Evolutionary conservation across 2,329 filamentous ascomycete genomes (phyloP).

Genomic region (Monilinia fructicola): DNA sequence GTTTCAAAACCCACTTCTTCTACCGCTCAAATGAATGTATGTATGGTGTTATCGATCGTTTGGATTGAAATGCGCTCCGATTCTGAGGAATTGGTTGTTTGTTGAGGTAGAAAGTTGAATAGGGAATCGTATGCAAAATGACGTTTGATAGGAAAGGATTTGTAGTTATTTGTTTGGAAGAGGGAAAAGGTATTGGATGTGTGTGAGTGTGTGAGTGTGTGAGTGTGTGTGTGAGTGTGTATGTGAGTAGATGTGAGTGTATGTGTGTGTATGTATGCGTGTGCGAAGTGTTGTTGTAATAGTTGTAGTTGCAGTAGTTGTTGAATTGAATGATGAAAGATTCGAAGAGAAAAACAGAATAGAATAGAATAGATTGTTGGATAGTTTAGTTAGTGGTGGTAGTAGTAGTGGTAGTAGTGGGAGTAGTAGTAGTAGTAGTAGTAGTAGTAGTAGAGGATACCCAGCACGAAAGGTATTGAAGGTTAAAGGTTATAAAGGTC

Average conservation of each 20-base stretch:
- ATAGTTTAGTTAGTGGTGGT: too few relatives aligned
- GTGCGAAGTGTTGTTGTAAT: too few relatives aligned
- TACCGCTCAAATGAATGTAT: neutral
- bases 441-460: too few relatives aligned
- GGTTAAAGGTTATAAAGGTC: too few relatives aligned
- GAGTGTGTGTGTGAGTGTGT: slow-evolving; percentile 1
- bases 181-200: neutral
- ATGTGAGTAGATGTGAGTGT: neutral
- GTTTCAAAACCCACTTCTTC: neutral
- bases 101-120: neutral
- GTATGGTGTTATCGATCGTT: neutral
- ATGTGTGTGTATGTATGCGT: too few relatives aligned
- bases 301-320: too few relatives aligned
- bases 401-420: too few relatives aligned
- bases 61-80: slow-evolving; percentile 3
- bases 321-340: too few relatives aligned
- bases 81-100: neutral
- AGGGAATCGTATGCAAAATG: slow-evolving; percentile 16
- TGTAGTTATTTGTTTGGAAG: neutral
- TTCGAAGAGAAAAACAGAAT: too few relatives aligned
- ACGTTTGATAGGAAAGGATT: slow-evolving; percentile 1
- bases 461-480: too few relatives aligned
- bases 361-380: too few relatives aligned
- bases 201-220: neutral
- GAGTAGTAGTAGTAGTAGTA: too few relatives aligned